Evolutionary conservation across 2,329 filamentous ascomycete genomes (phyloP), one percentile per base, ranked within the genome.

Genomic region (Trichoderma atroviride): DNA sequence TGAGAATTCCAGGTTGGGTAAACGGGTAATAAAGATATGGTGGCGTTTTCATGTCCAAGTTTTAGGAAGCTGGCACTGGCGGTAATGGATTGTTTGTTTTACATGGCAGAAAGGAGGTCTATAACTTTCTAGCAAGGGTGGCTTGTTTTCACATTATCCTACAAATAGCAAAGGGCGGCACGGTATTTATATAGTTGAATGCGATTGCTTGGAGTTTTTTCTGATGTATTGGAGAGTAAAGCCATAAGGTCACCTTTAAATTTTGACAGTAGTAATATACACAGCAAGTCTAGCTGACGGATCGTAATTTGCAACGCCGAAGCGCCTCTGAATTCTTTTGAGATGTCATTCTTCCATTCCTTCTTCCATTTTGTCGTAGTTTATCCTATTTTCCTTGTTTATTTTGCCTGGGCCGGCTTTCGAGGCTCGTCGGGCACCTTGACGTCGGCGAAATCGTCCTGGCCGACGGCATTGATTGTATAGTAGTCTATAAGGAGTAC

Each of bases 381-480:
- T 50, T 29, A 19, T 60, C 35, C 19, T 14, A 40, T 58, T 59
- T 14, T n/a, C 14, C 13, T 24, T 31, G 10, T 61, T 65, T 69
- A 79, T 70, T 78, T 80, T 37, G 76, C 70, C 56, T 81, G 78
- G 50, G 81, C 76, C n/a, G 83, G 79, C 70, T 85, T 82, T 61
- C 81, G 79, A 59, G 92, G 91, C 64, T 87, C 84, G 78, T 93
- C 92, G 33, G 96, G 96, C 47, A 98, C 91, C 78, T 93, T 90
- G 75, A 98, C 94, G 78, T 99, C 96, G 69, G 94, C 92, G 83
- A 99, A 99, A 74, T 97, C 93, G 80, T 98, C 96, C 81, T 98
- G 96, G 55, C 95, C 93, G 77, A 99, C 92, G 67, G 93, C 93
- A 73, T 85, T 88, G 78, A 99, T 91, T 4, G 87, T 89, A 77